These are phyloP conservation scores for Metschnikowia amazonensis DNA, from an alignment of 805 yeast species.

Conservation along the genomic window DNA sequence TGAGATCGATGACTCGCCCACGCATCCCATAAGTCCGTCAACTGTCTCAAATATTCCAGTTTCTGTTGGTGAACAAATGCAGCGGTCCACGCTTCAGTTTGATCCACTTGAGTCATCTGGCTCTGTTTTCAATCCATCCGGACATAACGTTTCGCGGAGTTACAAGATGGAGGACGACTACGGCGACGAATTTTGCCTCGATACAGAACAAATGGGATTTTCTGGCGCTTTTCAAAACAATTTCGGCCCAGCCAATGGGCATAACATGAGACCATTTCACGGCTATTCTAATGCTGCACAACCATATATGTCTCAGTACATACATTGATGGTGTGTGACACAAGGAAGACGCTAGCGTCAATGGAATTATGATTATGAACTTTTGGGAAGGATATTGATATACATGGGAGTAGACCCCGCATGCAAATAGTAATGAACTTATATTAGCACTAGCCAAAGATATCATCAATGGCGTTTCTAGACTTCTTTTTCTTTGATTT, in stretches of 20 bases:
- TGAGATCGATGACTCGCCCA: slow-evolving; percentile 17
- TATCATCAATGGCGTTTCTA: slow-evolving; percentile 66
- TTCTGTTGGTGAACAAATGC: not conserved
- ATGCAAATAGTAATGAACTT: slow-evolving; percentile 3
- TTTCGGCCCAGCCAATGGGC: slow-evolving; percentile 1
- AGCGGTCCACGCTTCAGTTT: not conserved
- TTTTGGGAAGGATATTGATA: slow-evolving; percentile 5
- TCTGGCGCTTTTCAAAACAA: not conserved
- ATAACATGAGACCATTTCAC: not conserved
- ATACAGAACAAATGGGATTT: slow-evolving; percentile 37
- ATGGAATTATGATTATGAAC: slow-evolving; percentile 1
- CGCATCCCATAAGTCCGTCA: slow-evolving; percentile 14
- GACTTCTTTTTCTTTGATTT: slow-evolving; percentile 21
- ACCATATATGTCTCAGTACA: slow-evolving; percentile 4
- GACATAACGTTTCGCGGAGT: not conserved
- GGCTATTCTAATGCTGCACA: slow-evolving; percentile 1
- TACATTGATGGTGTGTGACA: slow-evolving; percentile 1
- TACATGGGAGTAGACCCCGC: slow-evolving; percentile 1
- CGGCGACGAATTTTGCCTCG: slow-evolving; percentile 43
- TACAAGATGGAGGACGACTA: slow-evolving; percentile 25
- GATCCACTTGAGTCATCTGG: not conserved
- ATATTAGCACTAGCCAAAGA: slow-evolving; percentile 49
- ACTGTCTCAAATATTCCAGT: slow-evolving; percentile 1
- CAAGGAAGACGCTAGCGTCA: not conserved
- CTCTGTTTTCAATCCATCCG: not conserved